Conservation (phyloP, 805 yeast genomes). For the Alloascoidea hylecoeti region DNA sequence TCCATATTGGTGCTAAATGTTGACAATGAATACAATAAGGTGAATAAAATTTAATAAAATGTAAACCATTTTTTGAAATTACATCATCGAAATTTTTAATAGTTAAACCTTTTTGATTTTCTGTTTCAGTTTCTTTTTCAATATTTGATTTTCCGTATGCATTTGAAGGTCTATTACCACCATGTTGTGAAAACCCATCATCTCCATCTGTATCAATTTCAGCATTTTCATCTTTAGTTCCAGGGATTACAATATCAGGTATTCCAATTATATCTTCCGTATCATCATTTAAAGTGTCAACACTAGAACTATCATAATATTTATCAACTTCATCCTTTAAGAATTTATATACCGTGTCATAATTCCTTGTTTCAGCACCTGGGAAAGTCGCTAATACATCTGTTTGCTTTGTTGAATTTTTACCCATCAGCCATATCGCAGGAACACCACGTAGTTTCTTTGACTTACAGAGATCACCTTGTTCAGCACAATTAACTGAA, state of each 20-base stretch:
- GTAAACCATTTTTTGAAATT: conserved; percentile 29
- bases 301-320: no score
- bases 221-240: neutral
- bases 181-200: neutral
- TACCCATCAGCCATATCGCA: neutral
- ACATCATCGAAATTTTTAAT: conserved; percentile 31
- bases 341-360: neutral
- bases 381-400: no score
- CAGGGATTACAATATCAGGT: neutral
- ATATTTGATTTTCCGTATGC: neutral
- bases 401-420: neutral
- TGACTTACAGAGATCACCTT: neutral
- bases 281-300: no score
- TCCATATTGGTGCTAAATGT: conserved; percentile 59
- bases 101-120: conserved; percentile 34
- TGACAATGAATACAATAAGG: conserved; percentile 68
- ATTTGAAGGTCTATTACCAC: neutral
- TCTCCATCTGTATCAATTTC: neutral
- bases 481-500: conserved; percentile 1
- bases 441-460: neutral
- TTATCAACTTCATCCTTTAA: neutral
- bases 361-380: no score
- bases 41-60: conserved; percentile 63
- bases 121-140: neutral
- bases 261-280: neutral